Base-by-base conservation (phyloP, 768 basidiomycete species). In the Pisolithus microcarpus region DNA sequence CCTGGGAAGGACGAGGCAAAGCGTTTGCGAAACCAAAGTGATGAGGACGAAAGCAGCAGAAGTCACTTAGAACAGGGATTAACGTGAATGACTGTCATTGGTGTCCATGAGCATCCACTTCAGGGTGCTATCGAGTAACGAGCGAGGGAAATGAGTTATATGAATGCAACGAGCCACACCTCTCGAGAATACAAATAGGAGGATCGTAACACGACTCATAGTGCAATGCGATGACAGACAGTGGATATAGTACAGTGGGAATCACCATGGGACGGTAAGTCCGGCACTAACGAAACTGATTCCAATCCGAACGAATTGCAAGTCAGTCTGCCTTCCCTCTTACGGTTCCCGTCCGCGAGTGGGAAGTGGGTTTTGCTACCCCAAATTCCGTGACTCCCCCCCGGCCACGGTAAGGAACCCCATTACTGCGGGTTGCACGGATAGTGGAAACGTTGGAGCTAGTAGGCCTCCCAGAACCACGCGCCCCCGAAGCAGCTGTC, bases 311-410 rank as follows among this genome's bases (percentile, higher is more conserved):
- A 21, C 28, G 28, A n/a, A 34, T 40, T 48, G 46, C 40, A 18
- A 39, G 7, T 47, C 58, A 65, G 23, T 31, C 38, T 38, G 38
- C 54, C 46, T 52, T 59, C 49, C 59, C 58, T 34, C 38, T 59
- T 53, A 52, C 39, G 43, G 58, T 64, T 34, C 55, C 62, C 49
- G 60, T 59, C 55, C 57, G 65, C 38, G 66, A 64, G 55, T 56
- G 60, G 30, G 56, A 57, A 39, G 66, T 52, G 23, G 54, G 49
- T 67, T 56, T 58, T 57, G 18, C 42, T 23, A n/a, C 56, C 38
- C 43, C 43, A 13, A 45, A 54, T 38, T 51, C 61, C n/a, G 51
- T 26, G 9, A 42, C 52, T 16, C 54, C 51, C 15, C 53, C 52
- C 38, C 23, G 9, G 37, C 34, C 37, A 24, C 56, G 63, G 48